phyloP scores from a whole-genome alignment of 148 eudicot genomes.

The Pouteria glomerata region DNA sequence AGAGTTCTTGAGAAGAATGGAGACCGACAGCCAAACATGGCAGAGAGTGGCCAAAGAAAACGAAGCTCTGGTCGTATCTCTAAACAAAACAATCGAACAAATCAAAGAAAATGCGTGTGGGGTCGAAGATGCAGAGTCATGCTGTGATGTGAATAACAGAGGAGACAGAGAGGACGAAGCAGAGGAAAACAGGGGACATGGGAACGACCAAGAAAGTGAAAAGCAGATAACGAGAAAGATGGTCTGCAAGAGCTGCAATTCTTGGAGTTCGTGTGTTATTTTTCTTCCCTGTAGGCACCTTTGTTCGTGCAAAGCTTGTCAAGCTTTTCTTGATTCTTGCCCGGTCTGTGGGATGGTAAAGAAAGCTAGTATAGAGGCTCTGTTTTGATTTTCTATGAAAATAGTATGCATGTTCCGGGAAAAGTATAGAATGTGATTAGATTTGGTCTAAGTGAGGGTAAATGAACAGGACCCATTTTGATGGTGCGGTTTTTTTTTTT shows the following conservation, averaged over 20 bases:
- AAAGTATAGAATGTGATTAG: neutral
- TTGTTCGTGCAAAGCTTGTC: slow-evolving; percentile 60
- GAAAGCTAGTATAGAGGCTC: slow-evolving; percentile 50
- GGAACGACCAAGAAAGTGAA: neutral
- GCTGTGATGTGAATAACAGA: slow-evolving; percentile 29
- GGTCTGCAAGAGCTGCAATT: slow-evolving; percentile 48
- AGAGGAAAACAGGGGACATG: slow-evolving; percentile 9
- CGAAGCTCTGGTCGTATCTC: slow-evolving; percentile 39
- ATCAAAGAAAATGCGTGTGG: slow-evolving; percentile 35
- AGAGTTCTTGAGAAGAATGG: slow-evolving; percentile 40
- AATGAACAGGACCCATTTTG: neutral
- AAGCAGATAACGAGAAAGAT: slow-evolving; percentile 11
- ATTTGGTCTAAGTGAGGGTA: neutral
- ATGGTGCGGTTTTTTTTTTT: no score
- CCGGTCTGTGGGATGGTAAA: slow-evolving; percentile 66
- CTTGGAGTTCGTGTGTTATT: slow-evolving; percentile 41
- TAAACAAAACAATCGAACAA: slow-evolving; percentile 42
- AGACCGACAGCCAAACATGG: slow-evolving; percentile 45
- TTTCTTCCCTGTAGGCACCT: slow-evolving; percentile 76
- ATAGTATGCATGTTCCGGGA: slow-evolving; percentile 3
- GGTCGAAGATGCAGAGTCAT: slow-evolving; percentile 56
- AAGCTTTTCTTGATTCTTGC: slow-evolving; percentile 47
- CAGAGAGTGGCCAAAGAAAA: slow-evolving; percentile 51
- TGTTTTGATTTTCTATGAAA: slow-evolving; percentile 28
- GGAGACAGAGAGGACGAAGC: neutral